These are phyloP conservation scores for Colletotrichum sp. DNA, from an alignment of 2,329 filamentous ascomycete genomes.

Conservation along the genomic window DNA sequence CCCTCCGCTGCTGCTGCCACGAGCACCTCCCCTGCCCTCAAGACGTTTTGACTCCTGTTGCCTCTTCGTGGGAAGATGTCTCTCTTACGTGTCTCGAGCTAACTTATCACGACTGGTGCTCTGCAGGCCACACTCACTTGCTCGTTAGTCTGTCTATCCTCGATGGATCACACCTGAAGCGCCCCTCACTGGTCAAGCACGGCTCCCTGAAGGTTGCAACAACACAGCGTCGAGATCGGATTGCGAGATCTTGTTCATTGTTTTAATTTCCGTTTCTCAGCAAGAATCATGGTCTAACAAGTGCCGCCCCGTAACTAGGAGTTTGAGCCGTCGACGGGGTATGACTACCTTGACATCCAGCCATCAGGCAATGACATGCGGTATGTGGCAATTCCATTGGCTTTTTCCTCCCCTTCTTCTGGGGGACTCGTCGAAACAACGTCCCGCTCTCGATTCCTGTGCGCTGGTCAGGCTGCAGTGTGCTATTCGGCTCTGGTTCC, in stretches of 20 bases:
- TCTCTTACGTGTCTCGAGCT: neutral
- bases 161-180: constrained; percentile 5
- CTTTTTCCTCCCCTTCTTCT: neutral
- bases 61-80: constrained; percentile 1
- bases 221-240: constrained; percentile 11
- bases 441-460: neutral
- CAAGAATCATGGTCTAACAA: constrained; percentile 26
- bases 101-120: neutral
- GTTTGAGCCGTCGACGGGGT: constrained; percentile 59
- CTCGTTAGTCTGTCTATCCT: neutral
- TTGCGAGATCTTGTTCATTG: constrained; percentile 1
- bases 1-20: neutral
- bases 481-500: constrained; percentile 16
- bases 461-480: neutral
- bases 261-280: neutral
- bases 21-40: neutral
- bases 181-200: neutral
- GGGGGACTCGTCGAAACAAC: neutral
- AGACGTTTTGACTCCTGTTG: neutral
- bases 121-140: neutral
- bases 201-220: neutral
- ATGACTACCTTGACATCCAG: constrained; percentile 60
- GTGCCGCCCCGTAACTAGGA: constrained; percentile 47
- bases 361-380: constrained; percentile 57
- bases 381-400: constrained; percentile 43